Evolutionary conservation across 148 eudicot species (phyloP).

Genomic region (Vaccinium myrtillus): DNA sequence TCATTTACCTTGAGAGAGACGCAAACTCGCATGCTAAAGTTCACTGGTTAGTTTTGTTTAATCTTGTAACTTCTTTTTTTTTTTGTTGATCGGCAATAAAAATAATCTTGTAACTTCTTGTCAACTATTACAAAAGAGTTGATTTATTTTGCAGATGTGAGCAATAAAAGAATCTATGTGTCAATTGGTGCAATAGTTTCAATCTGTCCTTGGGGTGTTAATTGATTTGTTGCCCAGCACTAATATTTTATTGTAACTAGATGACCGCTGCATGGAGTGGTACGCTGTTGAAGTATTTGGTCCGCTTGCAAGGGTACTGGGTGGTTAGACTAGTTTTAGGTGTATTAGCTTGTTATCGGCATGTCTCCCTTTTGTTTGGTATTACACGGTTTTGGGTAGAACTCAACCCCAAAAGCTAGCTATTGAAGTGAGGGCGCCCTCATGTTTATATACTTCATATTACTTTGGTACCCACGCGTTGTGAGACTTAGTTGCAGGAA

Average conservation of each 20-base stretch:
- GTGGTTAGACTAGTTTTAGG: too few species aligned
- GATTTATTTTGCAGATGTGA: background rate
- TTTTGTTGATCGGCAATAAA: too few species aligned
- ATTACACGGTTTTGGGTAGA: too few species aligned
- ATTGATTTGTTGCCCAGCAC: background rate
- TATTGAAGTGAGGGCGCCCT: too few species aligned
- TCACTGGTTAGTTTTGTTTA: slow-evolving; percentile 67
- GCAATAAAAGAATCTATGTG: background rate
- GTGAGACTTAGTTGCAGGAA: too few species aligned
- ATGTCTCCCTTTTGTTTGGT: too few species aligned
- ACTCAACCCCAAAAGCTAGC: too few species aligned
- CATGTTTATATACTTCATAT: too few species aligned
- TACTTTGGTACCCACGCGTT: too few species aligned
- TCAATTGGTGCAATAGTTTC: background rate
- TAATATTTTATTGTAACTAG: background rate
- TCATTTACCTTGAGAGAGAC: slow-evolving; percentile 98
- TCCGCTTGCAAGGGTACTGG: too few species aligned
- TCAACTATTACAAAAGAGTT: background rate
- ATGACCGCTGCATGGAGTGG: background rate
- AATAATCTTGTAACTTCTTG: background rate
- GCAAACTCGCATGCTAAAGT: slow-evolving; percentile 97
- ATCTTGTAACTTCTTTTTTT: background rate
- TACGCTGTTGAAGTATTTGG: background rate
- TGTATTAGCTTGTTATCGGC: too few species aligned
- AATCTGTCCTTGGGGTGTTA: slow-evolving; percentile 1